Evolutionary conservation across 768 basidiomycete genomes (phyloP), one percentile per base, ranked within the genome.

Genomic region (Rhizopogon roseolus): DNA sequence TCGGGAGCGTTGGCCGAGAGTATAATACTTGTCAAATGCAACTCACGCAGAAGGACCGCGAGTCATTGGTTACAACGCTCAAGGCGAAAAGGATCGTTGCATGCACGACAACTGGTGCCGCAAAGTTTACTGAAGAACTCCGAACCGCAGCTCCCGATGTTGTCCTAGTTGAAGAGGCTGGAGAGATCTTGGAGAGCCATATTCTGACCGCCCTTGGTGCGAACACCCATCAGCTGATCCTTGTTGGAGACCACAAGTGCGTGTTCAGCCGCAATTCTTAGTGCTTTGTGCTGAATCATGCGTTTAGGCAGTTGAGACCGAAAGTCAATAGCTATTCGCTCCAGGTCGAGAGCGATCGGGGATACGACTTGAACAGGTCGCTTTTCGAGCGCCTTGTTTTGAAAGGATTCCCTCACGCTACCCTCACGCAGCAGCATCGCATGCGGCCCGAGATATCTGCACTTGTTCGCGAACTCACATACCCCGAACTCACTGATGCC

Each of bases 231-330:
- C 81, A 84, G 42, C 55, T 85, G 13, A 77, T 85, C 54, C 65
- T 86, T 9, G 83, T 86, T 45, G 84, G 84, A 0, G 84, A 86
- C 58, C 84, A 85, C 62, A 78, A 85, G 83, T 85, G 66, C 11
- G 78, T 69, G 49, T 32, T 6, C 51, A 16, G 32, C 16, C n/a
- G 8, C 43, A 13, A 8, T 16, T 9, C 42, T 13, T 11, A n/a
- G 41, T 6, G 4, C 25, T 14, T 49, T 48, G 8, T 29, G 14
- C 37, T 41, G n/a, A 50, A 11, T 17, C 2, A 6, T 46, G 13
- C 22, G 22, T 40, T 53, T 37, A 85, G 84, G 63, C 84, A 86
- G 66, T 68, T 86, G 8, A 81, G 84, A 2, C 84, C 84, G 0
- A 85, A 85, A 63, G 79, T 84, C 57, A 82, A 85, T 53, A 74